Conservation (phyloP, 2,329 filamentous ascomycete genomes). For the Pseudogymnoascus sp. region DNA sequence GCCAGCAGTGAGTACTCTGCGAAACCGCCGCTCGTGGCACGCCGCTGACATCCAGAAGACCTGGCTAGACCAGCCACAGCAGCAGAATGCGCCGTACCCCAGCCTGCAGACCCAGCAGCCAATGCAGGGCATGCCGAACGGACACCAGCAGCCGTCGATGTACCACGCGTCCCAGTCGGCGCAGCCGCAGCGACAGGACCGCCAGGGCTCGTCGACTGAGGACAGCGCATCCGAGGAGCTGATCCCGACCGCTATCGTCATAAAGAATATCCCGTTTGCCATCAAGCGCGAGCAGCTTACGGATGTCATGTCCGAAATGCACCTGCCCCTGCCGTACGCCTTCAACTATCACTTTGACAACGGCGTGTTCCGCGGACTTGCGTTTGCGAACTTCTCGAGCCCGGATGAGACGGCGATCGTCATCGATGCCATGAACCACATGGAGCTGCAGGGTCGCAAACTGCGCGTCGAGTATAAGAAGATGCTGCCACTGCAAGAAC, state of each 20-base stretch:
- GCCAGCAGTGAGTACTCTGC: neutral
- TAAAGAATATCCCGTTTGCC: constrained; percentile 98
- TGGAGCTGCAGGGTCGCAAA: constrained; percentile 91
- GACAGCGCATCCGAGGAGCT: constrained; percentile 57
- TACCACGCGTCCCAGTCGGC: neutral
- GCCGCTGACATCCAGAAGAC: constrained; percentile 2
- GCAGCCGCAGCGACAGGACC: neutral
- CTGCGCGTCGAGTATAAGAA: constrained; percentile 98
- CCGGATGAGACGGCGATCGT: constrained; percentile 87
- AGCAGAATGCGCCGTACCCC: constrained; percentile 2
- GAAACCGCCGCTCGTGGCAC: neutral
- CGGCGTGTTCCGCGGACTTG: constrained; percentile 88
- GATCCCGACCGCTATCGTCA: constrained; percentile 96
- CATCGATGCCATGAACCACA: constrained; percentile 89
- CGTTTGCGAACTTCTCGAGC: constrained; percentile 97
- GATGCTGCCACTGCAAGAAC: constrained; percentile 91
- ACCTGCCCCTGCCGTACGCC: constrained; percentile 87
- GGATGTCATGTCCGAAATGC: constrained; percentile 86
- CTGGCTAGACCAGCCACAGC: neutral
- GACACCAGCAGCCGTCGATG: neutral
- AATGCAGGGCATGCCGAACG: constrained; percentile 2
- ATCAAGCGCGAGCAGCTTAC: constrained; percentile 95
- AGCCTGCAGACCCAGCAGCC: neutral
- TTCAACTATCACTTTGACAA: constrained; percentile 99
- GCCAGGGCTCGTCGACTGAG: constrained; percentile 9